Evolutionary conservation across 345 rosid genomes (phyloP).

Genomic region (Arabis hirsuta): DNA sequence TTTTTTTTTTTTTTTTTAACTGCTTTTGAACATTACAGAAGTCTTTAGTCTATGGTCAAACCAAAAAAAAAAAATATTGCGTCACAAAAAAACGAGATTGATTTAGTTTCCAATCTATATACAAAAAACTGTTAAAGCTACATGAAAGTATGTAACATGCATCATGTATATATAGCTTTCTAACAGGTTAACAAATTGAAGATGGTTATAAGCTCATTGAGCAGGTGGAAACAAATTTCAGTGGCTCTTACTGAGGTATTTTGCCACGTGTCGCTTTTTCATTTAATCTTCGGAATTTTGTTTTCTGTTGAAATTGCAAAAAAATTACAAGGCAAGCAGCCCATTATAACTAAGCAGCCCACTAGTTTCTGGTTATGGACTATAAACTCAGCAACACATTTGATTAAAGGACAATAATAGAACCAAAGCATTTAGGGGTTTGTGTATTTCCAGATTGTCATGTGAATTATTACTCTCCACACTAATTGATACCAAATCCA

Average conservation of each 20-base stretch:
- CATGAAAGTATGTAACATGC: too few species aligned
- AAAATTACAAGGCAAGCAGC: not conserved
- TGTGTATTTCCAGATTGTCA: too few species aligned
- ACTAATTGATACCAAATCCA: not conserved
- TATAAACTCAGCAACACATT: constrained; percentile 7
- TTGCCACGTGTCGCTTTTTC: not conserved
- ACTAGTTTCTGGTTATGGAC: not conserved
- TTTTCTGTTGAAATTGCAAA: not conserved
- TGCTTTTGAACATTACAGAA: not conserved
- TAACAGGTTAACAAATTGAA: too few species aligned
- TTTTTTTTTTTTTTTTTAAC: not conserved
- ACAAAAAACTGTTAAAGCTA: too few species aligned
- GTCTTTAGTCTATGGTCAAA: constrained; percentile 26
- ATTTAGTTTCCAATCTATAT: not conserved
- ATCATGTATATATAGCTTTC: too few species aligned
- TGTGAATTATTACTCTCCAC: too few species aligned
- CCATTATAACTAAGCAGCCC: constrained; percentile 23
- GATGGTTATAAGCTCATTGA: too few species aligned
- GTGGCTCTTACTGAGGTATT: not conserved
- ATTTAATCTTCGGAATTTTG: not conserved
- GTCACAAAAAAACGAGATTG: constrained; percentile 10
- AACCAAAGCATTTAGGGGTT: not conserved
- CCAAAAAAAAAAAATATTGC: not conserved
- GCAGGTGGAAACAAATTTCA: not conserved
- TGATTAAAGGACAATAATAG: not conserved